A percentile compares a stretch with the other conserved stretches of the same genome.
These are phyloP conservation scores for Metschnikowia lunata DNA, from an alignment of 805 yeast genomes.

Conservation along the genomic window DNA sequence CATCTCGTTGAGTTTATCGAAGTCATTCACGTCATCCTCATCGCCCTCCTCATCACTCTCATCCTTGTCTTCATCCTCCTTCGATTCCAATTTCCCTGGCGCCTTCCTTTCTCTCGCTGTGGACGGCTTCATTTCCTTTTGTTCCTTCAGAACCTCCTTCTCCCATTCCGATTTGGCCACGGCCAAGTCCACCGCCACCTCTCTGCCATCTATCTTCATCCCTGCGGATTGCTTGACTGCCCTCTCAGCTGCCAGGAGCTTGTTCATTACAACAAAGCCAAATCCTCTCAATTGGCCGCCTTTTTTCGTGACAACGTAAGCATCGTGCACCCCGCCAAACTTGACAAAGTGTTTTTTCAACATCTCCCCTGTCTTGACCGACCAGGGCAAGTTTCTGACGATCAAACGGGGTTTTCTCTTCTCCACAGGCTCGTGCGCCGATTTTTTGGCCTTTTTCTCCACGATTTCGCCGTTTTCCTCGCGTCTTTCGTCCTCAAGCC, in stretches of 20 bases:
- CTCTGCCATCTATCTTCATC: constrained; percentile 80
- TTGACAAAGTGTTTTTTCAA: constrained; percentile 65
- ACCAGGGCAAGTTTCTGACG: constrained; percentile 94
- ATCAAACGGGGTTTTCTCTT: constrained; percentile 84
- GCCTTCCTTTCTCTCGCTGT: constrained; percentile 26
- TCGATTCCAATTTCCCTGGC: constrained; percentile 29
- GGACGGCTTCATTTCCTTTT: constrained; percentile 24
- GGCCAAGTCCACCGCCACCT: constrained; percentile 92
- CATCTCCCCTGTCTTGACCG: constrained; percentile 72
- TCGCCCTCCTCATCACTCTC: constrained; percentile 26
- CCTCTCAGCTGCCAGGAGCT: constrained; percentile 65
- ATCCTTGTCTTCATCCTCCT: constrained; percentile 31
- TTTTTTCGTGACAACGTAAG: constrained; percentile 78
- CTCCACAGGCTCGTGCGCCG: constrained; percentile 40
- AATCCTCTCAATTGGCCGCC: constrained; percentile 93
- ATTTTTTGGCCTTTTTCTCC: constrained; percentile 16
- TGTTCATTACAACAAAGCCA: constrained; percentile 90
- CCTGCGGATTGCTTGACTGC: constrained; percentile 77
- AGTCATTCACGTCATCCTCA: constrained; percentile 27
- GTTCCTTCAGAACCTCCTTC: constrained; percentile 32
- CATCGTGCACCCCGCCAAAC: constrained; percentile 85
- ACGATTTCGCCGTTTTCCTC: constrained; percentile 3
- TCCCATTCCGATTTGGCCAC: constrained; percentile 85
- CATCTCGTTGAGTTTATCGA: constrained; percentile 16
- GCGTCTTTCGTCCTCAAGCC: constrained; percentile 3